phyloP scores from a whole-genome alignment of 257 asterid species.

The Scutellaria galericulata region DNA sequence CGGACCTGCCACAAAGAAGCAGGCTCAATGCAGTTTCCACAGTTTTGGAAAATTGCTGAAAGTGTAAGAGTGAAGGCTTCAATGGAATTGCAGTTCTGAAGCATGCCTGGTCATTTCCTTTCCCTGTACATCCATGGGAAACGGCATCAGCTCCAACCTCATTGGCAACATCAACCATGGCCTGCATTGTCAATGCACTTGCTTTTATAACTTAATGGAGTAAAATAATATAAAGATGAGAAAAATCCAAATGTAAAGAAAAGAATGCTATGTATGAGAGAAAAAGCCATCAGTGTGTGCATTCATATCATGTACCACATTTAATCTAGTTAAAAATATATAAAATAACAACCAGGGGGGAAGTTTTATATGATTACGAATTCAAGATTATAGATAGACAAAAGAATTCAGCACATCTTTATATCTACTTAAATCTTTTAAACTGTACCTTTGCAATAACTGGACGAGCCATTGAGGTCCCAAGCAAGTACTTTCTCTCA shows the following conservation, averaged over 20 bases:
- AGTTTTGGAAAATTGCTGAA: background rate
- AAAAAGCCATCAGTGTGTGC: background rate
- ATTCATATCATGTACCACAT: background rate
- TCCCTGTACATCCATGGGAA: constrained; percentile 97
- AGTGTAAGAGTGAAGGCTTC: constrained; percentile 8
- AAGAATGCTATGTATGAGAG: background rate
- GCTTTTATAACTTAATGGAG: constrained; percentile 13
- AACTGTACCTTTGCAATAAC: constrained; percentile 89
- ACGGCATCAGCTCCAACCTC: constrained; percentile 99
- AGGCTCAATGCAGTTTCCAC: constrained; percentile 3
- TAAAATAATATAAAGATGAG: constrained; percentile 2
- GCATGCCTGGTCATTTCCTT: constrained; percentile 93
- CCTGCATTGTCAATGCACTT: constrained; percentile 58
- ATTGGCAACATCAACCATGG: constrained; percentile 97
- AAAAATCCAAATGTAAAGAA: background rate
- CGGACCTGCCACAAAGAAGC: constrained; percentile 69
- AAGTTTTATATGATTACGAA: background rate
- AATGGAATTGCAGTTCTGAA: constrained; percentile 25
- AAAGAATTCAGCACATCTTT: background rate
- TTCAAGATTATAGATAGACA: background rate
- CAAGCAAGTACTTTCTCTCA: constrained; percentile 92
- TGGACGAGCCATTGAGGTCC: constrained; percentile 99
- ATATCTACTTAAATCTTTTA: background rate
- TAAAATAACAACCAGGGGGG: background rate
- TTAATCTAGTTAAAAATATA: constrained; percentile 14